Base-by-base conservation (phyloP, 1,284 basidiomycete genomes). In the Microbotryomycetes sp. region DNA sequence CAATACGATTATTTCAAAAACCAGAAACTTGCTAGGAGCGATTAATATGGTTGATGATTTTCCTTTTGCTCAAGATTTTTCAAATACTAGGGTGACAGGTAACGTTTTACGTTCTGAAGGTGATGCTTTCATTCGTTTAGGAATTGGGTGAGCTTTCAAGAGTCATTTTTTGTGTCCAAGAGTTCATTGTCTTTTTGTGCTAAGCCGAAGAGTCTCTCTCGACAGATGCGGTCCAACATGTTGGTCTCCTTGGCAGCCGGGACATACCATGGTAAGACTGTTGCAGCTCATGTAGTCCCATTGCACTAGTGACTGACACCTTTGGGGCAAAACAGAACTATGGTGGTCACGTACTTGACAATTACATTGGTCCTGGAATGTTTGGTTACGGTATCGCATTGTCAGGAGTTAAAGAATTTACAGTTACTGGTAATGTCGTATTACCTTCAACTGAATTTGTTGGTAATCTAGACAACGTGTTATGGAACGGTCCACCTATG, bases 11-110 rank as follows among this genome's bases (percentile, higher is more conserved):
- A 68, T 73, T n/a, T 68, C 72, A 0, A 56, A 67, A 2, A 59
- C 58, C 31, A 60, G 70, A 6, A 63, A 71, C 54, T 42, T 69
- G 0, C 64, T 73, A 32, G 72, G 72, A 15, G 71, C 66, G 4
- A 71, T 72, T 59, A 72, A 72, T 60, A 63, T 71, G 69, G 71
- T 73, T 49, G 71, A 73, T 57, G 58, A 65, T 45, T 69, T 67
- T 22, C 69, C 68, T 1, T 73, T 71, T 51, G 64, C 71, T 16
- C 63, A 60, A 22, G 60, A 73, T 59, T 73, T 63, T 49, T 57
- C 56, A 9, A 58, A 62, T 14, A 71, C 70, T 7, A 52, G 64
- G 12, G 71, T 73, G 7, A 63, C 71, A 58, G 65, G 59, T 19
- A 73, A 73, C 64, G 51, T 28, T 9, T 69, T 73, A 46, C 55